Conservation (phyloP, 345 rosid genomes). For the Pugionium cornutum region DNA sequence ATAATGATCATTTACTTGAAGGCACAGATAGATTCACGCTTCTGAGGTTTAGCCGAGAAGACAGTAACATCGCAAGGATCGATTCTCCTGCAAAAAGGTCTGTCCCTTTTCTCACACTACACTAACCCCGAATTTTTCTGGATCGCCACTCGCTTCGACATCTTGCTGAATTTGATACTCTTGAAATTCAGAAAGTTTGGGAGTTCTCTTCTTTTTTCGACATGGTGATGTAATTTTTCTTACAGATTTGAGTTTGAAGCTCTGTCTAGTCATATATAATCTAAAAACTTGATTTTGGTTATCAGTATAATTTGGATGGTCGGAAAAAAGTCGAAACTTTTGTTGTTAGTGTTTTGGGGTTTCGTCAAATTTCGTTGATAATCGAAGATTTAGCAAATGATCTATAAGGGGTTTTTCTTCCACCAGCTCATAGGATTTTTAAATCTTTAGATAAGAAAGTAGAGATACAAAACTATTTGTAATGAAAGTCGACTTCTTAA, state of each 20-base stretch:
- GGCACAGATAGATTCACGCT: too few species aligned
- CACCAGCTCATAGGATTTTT: too few species aligned
- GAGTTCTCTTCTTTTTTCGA: background rate
- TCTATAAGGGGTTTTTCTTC: slow-evolving; percentile 1
- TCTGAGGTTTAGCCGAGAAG: too few species aligned
- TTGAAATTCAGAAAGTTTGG: background rate
- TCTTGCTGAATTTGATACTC: slow-evolving; percentile 2
- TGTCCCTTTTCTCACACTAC: background rate
- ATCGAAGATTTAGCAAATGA: background rate
- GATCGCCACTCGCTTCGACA: background rate
- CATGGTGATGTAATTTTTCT: background rate
- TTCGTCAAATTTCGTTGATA: background rate
- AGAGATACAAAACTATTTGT: background rate
- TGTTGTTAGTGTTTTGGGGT: too few species aligned
- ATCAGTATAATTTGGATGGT: background rate
- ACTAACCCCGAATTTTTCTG: background rate
- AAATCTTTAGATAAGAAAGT: background rate
- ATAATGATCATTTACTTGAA: too few species aligned
- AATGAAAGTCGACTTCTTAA: background rate
- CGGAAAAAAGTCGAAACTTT: background rate
- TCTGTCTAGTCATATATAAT: background rate
- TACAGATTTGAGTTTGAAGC: background rate
- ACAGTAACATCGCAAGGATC: slow-evolving; percentile 17
- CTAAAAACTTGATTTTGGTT: background rate
- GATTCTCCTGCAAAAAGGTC: slow-evolving; percentile 12